A percentile compares a stretch with the other conserved stretches of the same genome.
These are phyloP conservation scores for Diophrys sp. DNA, from an alignment of 73 alveolate genomes.

Conservation along the genomic window DNA sequence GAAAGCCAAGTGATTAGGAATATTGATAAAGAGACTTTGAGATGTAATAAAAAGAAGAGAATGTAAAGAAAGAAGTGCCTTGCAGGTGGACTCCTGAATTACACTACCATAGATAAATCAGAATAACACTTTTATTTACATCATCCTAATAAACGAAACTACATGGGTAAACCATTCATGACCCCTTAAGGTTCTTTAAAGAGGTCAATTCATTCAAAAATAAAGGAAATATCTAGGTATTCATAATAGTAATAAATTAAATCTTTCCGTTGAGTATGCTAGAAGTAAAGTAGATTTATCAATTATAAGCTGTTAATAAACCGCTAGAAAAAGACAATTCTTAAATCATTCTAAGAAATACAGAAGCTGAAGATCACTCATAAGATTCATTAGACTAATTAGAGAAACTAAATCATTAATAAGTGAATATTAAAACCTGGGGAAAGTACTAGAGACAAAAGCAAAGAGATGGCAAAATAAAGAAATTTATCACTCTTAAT, in stretches of 20 bases:
- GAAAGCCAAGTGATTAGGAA: not conserved
- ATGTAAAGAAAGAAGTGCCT: not conserved
- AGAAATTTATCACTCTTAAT: not conserved
- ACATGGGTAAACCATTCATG: not conserved
- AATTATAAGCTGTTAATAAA: too few relatives aligned
- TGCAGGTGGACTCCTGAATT: slow-evolving; percentile 8
- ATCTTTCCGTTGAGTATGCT: too few relatives aligned
- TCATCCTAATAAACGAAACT: slow-evolving; percentile 4
- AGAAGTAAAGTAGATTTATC: too few relatives aligned
- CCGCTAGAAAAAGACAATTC: too few relatives aligned
- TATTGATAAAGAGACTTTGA: not conserved
- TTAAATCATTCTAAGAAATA: too few relatives aligned
- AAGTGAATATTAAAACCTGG: not conserved
- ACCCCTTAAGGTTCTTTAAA: not conserved
- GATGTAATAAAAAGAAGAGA: not conserved
- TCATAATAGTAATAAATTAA: not conserved
- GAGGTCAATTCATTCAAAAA: not conserved
- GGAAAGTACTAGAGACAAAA: not conserved
- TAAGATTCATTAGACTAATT: not conserved
- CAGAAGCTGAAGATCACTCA: not conserved
- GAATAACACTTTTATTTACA: not conserved
- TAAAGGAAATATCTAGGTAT: not conserved
- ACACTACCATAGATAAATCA: not conserved
- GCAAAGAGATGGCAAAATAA: not conserved
- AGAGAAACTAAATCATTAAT: too few relatives aligned